Conservation (phyloP, 2,329 filamentous ascomycete species). For the Pleoardoris graminearum region DNA sequence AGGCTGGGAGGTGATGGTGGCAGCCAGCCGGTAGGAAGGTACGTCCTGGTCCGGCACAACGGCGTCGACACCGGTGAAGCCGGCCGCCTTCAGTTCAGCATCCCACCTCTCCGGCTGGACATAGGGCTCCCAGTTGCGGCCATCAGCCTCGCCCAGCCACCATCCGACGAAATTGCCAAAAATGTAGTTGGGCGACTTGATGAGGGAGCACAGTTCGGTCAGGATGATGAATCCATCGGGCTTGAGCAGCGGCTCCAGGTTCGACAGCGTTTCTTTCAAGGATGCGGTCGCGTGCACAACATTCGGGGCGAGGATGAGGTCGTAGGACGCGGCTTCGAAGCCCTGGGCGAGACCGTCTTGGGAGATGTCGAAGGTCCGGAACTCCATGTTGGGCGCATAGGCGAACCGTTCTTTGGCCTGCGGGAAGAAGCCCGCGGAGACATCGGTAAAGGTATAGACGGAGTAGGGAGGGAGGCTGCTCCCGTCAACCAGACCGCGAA, state of each 20-base stretch:
- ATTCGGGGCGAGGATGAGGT: constrained; percentile 39
- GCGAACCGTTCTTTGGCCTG: constrained; percentile 16
- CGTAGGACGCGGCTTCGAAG: constrained; percentile 12
- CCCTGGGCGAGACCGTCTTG: constrained; percentile 16
- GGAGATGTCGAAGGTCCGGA: constrained; percentile 10
- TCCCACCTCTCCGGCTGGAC: background rate
- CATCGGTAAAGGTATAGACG: constrained; percentile 26
- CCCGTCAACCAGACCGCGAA: constrained; percentile 6
- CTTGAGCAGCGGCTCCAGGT: constrained; percentile 14
- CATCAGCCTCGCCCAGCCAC: constrained; percentile 40
- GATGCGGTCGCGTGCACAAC: constrained; percentile 24
- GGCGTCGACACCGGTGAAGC: background rate
- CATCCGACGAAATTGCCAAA: constrained; percentile 42
- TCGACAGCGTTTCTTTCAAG: constrained; percentile 5
- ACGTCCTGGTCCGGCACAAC: background rate
- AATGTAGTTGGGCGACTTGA: constrained; percentile 16
- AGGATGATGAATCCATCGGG: constrained; percentile 52
- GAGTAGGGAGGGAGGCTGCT: background rate
- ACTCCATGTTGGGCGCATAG: constrained; percentile 7
- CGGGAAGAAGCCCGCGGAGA: constrained; percentile 24
- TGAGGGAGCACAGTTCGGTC: constrained; percentile 41
- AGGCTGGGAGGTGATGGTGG: background rate
- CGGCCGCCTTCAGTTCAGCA: background rate
- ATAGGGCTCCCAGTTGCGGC: constrained; percentile 31
- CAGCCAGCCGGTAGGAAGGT: constrained; percentile 11